Percentiles rank a stretch among this genome's conserved stretches.
Conservation (phyloP, 78 protist species). For the Paulinella micropora region DNA sequence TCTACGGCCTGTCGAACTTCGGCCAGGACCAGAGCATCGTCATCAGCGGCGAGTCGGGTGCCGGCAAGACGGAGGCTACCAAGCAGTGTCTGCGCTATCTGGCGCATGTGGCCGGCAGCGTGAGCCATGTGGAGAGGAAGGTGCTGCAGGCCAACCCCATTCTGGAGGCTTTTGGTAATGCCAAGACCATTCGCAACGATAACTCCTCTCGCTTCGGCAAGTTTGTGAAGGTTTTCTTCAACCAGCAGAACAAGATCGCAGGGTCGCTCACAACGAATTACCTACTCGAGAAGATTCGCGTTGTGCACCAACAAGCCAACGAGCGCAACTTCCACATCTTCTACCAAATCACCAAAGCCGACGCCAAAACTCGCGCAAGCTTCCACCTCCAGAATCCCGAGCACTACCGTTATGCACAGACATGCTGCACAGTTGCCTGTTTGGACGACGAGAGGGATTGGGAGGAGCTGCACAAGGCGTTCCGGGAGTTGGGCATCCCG, state of each 20-base stretch:
- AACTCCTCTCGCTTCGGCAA: slow-evolving; percentile 72
- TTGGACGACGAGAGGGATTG: neutral
- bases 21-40: slow-evolving; percentile 40
- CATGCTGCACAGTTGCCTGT: neutral
- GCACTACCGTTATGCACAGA: neutral
- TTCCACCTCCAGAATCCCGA: neutral
- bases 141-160: slow-evolving; percentile 62
- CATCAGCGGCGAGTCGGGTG: slow-evolving; percentile 79
- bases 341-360: slow-evolving; percentile 31
- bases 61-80: slow-evolving; percentile 74
- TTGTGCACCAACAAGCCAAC: slow-evolving; percentile 48
- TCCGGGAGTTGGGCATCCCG: neutral
- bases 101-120: slow-evolving; percentile 1
- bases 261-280: slow-evolving; percentile 35
- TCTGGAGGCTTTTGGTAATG: slow-evolving; percentile 89
- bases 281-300: slow-evolving; percentile 74
- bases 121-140: neutral
- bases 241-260: neutral
- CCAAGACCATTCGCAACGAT: slow-evolving; percentile 69
- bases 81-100: slow-evolving; percentile 35
- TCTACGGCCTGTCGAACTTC: too few relatives aligned
- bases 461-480: neutral
- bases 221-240: slow-evolving; percentile 14
- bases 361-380: neutral
- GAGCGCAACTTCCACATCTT: slow-evolving; percentile 79